Base-by-base conservation (phyloP, 768 basidiomycete genomes). In the Mycena floridula region DNA sequence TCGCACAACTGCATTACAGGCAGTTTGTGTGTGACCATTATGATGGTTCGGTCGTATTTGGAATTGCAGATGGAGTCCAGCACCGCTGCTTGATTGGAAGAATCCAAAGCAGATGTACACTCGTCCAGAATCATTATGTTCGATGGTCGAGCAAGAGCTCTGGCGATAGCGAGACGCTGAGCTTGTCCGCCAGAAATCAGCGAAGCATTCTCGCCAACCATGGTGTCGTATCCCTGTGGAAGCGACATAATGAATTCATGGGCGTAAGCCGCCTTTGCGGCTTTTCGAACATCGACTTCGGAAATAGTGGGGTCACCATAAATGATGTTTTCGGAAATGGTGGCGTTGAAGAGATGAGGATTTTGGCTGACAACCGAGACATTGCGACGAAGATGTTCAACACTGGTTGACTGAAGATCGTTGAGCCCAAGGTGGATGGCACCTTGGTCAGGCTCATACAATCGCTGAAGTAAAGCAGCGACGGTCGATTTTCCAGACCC, bases 401-500 rank as follows among this genome's bases (percentile, higher is more conserved):
- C 79, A 50, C 95, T 82, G 25, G 80, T 77, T 11, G 68, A 59
- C 20, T 61, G 54, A 2, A 93, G 67, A 1, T 73, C 64, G 50
- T 70, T 67, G 3, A 56, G 59, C 22, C 79, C 82, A 37, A 95
- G 62, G 9, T 68, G 62, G 52, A 97, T 79, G 2, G 56, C 54
- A 0, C 95, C 94, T 0, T 64, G 55, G 0, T 59, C 56, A 0
- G 93, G 93, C 52, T 93, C 86, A 67, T 96, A 98, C 11, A 97
- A 65, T 0, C 94, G 73, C 60, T 97, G 94, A 5, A 98, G 69
- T 5, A 98, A 73, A 0, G 86, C 72, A 0, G 88, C 85, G 47
- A 96, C 73, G 2, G 95, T 97, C 15, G 91, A 94, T 67, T 98
- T 97, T 39, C 95, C 95, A 9, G 81, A 89, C 5, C 95, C 94